These are phyloP conservation scores for Colletotrichum sansevieriae DNA, from an alignment of 2,329 filamentous ascomycete species.

Conservation along the genomic window DNA sequence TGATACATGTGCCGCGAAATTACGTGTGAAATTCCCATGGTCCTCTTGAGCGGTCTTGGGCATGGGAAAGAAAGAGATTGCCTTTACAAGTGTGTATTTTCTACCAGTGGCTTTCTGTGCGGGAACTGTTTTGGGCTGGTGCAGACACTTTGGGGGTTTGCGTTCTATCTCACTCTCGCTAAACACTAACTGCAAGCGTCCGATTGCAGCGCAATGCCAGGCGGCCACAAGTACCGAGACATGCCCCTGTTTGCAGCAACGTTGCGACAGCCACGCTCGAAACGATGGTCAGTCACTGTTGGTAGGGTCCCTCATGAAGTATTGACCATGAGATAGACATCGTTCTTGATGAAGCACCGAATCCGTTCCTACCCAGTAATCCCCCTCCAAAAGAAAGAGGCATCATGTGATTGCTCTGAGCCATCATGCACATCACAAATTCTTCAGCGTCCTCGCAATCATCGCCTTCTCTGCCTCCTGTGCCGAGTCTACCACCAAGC, in stretches of 20 bases:
- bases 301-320: too few relatives aligned
- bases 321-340: neutral
- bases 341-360: neutral
- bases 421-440: neutral
- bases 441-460: conserved; percentile 1
- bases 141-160: neutral
- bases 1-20: neutral
- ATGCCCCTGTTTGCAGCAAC: conserved; percentile 13
- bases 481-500: neutral
- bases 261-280: neutral
- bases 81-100: neutral
- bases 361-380: neutral
- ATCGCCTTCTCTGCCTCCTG: neutral
- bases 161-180: neutral
- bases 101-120: neutral
- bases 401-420: neutral
- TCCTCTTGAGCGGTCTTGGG: neutral
- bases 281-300: too few relatives aligned
- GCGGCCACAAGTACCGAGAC: conserved; percentile 8
- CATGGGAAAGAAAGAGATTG: neutral
- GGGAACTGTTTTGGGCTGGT: neutral
- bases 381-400: too few relatives aligned
- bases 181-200: neutral
- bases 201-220: neutral
- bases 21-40: neutral